phyloP scores from a whole-genome alignment of 371 early-diverging fungal genomes.

The Apophysomyces trapeziformis region DNA sequence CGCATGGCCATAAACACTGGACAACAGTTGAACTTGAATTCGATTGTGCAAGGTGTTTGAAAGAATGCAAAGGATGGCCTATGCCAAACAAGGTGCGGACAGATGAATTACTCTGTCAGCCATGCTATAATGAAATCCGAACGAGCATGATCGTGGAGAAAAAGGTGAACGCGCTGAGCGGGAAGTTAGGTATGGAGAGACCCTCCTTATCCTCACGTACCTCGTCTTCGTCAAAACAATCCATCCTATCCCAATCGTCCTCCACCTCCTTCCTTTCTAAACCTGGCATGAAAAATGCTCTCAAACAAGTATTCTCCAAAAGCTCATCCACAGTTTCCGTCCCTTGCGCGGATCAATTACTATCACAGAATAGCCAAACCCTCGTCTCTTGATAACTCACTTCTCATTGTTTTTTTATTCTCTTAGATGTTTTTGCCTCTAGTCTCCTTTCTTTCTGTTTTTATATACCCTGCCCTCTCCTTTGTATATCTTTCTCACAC shows the following conservation, averaged over 20 bases:
- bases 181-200: constrained; percentile 21
- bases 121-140: constrained; percentile 39
- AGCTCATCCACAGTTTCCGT: background rate
- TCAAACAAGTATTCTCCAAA: constrained; percentile 11
- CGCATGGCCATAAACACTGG: constrained; percentile 35
- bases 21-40: constrained; percentile 29
- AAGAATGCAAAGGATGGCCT: constrained; percentile 34
- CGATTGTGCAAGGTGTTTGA: constrained; percentile 38
- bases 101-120: constrained; percentile 34
- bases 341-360: background rate
- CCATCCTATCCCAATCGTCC: constrained; percentile 2
- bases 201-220: constrained; percentile 12
- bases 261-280: constrained; percentile 14
- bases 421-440: background rate
- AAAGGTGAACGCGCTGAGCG: constrained; percentile 28
- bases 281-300: constrained; percentile 6
- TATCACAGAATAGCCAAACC: background rate
- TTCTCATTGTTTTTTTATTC: background rate
- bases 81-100: constrained; percentile 44
- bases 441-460: background rate
- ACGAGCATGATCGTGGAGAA: constrained; percentile 49
- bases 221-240: constrained; percentile 18
- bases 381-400: background rate
- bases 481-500: too few species aligned
- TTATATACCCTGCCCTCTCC: background rate